phyloP scores from a whole-genome alignment of 2,329 filamentous ascomycete species.

The Coniochaeta sp. region DNA sequence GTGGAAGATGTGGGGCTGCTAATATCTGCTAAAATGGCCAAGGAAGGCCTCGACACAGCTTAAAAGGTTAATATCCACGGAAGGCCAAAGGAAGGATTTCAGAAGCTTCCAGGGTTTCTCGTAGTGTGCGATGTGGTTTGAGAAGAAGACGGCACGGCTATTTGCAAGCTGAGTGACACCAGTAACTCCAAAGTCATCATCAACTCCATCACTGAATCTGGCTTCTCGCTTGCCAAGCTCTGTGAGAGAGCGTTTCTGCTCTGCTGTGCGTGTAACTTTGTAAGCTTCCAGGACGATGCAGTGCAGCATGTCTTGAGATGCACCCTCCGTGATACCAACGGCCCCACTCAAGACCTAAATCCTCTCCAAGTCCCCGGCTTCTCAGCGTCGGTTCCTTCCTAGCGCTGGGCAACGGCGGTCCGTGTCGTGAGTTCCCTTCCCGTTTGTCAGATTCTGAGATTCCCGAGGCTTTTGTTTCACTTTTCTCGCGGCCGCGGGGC shows the following conservation, averaged over 20 bases:
- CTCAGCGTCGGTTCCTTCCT: background rate
- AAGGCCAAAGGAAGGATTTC: conserved; percentile 6
- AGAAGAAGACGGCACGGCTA: conserved; percentile 17
- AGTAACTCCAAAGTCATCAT: too few species aligned
- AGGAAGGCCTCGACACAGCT: conserved; percentile 6
- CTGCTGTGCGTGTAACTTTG: too few species aligned
- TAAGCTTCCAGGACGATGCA: too few species aligned
- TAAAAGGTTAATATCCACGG: conserved; percentile 11
- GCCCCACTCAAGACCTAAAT: too few species aligned
- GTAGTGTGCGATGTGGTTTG: conserved; percentile 6
- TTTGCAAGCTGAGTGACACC: conserved; percentile 7
- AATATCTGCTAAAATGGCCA: conserved; percentile 12
- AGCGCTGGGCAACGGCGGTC: background rate
- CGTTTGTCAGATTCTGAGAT: background rate
- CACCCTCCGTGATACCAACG: background rate
- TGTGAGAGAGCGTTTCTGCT: too few species aligned
- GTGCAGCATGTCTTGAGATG: background rate
- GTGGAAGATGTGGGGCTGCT: conserved; percentile 13
- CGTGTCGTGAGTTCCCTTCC: background rate
- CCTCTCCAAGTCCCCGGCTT: background rate
- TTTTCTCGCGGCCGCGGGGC: background rate
- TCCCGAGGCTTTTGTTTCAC: background rate
- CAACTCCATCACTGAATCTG: too few species aligned
- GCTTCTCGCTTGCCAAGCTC: too few species aligned
- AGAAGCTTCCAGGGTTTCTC: background rate